phyloP scores from a whole-genome alignment of 306 rosid genomes.

The Rosa rugosa region DNA sequence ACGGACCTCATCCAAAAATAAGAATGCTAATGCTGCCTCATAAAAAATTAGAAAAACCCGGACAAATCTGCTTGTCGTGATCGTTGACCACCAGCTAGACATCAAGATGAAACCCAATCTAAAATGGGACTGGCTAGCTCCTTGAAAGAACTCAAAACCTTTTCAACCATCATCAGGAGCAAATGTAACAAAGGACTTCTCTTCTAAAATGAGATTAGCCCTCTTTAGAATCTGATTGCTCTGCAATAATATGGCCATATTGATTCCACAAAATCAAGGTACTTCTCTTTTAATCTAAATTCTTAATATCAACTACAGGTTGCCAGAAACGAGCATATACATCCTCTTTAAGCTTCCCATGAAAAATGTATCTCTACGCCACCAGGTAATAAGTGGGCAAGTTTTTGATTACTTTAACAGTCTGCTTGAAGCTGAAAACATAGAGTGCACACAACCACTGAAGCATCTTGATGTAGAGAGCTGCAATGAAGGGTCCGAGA shows the following conservation, averaged over 20 bases:
- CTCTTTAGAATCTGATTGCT: conserved; percentile 74
- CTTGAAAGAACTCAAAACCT: conserved; percentile 29
- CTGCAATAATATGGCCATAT: conserved; percentile 87
- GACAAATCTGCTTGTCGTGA: conserved; percentile 39
- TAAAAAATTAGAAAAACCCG: conserved; percentile 33
- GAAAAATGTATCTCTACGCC: conserved; percentile 43
- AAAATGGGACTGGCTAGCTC: conserved; percentile 58
- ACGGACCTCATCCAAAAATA: conserved; percentile 41
- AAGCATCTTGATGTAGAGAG: conserved; percentile 61
- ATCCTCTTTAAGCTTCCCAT: conserved; percentile 68
- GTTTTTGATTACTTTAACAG: conserved; percentile 48
- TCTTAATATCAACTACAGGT: conserved; percentile 55
- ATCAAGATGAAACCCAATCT: conserved; percentile 45
- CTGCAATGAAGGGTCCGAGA: conserved; percentile 63
- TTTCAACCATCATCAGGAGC: conserved; percentile 25
- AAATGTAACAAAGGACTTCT: conserved; percentile 29
- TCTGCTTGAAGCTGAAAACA: conserved; percentile 74
- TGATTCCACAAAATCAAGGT: conserved; percentile 72
- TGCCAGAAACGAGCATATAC: conserved; percentile 40
- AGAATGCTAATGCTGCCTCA: conserved; percentile 30
- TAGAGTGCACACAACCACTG: conserved; percentile 57
- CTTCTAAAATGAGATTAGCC: conserved; percentile 68
- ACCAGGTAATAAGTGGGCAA: conserved; percentile 54
- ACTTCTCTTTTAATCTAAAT: conserved; percentile 59
- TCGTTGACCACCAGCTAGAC: conserved; percentile 30